Conservation (phyloP, 352 stramenopile genomes). For the Pythium plurisporium region DNA sequence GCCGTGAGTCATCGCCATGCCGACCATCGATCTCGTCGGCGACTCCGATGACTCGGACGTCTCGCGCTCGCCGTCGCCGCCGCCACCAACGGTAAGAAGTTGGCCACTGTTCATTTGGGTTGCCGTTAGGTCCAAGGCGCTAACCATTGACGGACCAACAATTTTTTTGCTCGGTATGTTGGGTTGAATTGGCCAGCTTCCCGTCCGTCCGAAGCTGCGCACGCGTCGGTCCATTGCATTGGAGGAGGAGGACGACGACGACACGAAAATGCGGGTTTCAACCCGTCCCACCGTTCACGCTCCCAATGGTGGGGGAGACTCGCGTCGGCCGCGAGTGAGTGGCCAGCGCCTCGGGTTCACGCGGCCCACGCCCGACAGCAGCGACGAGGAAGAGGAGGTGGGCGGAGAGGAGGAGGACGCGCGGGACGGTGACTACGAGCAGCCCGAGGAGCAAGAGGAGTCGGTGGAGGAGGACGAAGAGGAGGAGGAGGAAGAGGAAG, state of each 20-base stretch:
- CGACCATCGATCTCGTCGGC: conserved; percentile 19
- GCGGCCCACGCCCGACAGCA: conserved; percentile 1
- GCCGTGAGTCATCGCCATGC: not conserved
- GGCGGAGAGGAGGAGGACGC: not conserved
- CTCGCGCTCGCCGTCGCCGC: conserved; percentile 10
- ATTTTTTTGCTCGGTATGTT: too few species aligned
- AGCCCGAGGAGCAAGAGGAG: conserved; percentile 16
- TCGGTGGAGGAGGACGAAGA: conserved; percentile 19
- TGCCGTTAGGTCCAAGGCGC: conserved; percentile 2
- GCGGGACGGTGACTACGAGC: conserved; percentile 19
- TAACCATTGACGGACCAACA: conserved; percentile 9
- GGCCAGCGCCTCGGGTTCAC: not conserved
- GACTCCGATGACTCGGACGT: conserved; percentile 12
- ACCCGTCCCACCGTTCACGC: not conserved
- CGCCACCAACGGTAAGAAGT: conserved; percentile 19
- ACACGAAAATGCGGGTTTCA: not conserved
- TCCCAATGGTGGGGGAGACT: not conserved
- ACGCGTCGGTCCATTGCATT: conserved; percentile 23
- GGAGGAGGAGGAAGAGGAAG: conserved; percentile 9
- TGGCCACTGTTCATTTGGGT: not conserved
- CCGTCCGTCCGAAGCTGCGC: conserved; percentile 35
- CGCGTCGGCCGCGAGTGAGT: not conserved
- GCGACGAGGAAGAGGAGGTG: conserved; percentile 8
- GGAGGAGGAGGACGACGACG: conserved; percentile 16
- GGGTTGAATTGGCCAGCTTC: too few species aligned